Evolutionary conservation across 495 filamentous ascomycete species (phyloP).

Genomic region (Cudoniella acicularis): DNA sequence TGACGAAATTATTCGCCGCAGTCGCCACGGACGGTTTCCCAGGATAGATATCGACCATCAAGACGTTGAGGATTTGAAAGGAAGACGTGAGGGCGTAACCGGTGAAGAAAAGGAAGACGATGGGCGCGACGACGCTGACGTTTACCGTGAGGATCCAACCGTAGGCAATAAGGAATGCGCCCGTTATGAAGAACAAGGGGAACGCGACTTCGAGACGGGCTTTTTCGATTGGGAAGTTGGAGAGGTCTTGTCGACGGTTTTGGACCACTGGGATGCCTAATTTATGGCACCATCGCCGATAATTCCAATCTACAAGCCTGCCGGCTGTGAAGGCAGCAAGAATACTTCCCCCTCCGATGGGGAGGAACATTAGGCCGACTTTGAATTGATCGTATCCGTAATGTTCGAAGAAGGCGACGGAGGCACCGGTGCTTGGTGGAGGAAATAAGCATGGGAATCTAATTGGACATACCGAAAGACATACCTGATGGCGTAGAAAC

Average conservation of each 20-base stretch:
- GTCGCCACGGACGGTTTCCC: slow-evolving; percentile 60
- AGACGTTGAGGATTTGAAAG: slow-evolving; percentile 47
- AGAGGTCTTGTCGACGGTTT: slow-evolving; percentile 45
- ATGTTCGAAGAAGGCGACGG: slow-evolving; percentile 43
- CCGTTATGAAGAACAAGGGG: slow-evolving; percentile 41
- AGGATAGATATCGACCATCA: slow-evolving; percentile 66
- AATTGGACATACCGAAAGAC: neutral
- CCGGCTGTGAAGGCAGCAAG: slow-evolving; percentile 57
- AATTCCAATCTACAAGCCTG: slow-evolving; percentile 52
- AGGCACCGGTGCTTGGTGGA: slow-evolving; percentile 36
- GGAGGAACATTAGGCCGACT: slow-evolving; percentile 56
- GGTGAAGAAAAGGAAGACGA: slow-evolving; percentile 54
- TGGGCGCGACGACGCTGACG: slow-evolving; percentile 41
- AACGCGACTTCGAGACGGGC: slow-evolving; percentile 57
- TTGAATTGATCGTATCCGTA: slow-evolving; percentile 59
- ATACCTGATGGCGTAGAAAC: slow-evolving; percentile 20
- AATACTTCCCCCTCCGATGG: slow-evolving; percentile 59
- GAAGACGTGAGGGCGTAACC: slow-evolving; percentile 46
- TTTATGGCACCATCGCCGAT: slow-evolving; percentile 38
- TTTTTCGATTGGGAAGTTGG: slow-evolving; percentile 61
- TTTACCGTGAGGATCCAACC: slow-evolving; percentile 53
- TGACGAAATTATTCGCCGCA: slow-evolving; percentile 66
- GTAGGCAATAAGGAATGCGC: slow-evolving; percentile 43
- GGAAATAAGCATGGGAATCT: neutral
- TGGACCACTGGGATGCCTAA: slow-evolving; percentile 43